phyloP scores from a whole-genome alignment of 1,284 basidiomycete species.

The Boletus albobrunnescens region DNA sequence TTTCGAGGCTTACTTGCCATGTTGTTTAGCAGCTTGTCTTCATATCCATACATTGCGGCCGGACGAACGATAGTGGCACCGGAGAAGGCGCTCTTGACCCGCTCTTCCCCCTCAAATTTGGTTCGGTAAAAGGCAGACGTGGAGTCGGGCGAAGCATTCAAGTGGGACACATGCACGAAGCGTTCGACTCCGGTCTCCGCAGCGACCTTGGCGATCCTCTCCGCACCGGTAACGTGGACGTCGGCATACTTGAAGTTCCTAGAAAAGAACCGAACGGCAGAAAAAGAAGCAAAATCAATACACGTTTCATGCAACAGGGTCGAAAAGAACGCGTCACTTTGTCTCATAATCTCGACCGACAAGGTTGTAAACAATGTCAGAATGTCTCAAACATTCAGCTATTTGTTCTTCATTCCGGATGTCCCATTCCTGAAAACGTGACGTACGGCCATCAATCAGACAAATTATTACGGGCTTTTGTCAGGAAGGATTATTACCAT shows the following conservation, averaged over 20 bases:
- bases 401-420: slow-evolving; percentile 59
- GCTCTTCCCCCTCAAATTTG: slow-evolving; percentile 89
- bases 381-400: slow-evolving; percentile 91
- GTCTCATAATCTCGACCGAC: slow-evolving; percentile 57
- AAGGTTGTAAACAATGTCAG: slow-evolving; percentile 67
- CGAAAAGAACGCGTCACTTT: slow-evolving; percentile 48
- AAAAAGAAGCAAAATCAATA: slow-evolving; percentile 7
- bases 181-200: slow-evolving; percentile 77
- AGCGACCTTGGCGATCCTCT: slow-evolving; percentile 79
- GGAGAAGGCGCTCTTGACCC: slow-evolving; percentile 82
- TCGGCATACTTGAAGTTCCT: slow-evolving; percentile 84
- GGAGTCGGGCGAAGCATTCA: slow-evolving; percentile 84
- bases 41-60: slow-evolving; percentile 83
- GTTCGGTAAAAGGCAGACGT: slow-evolving; percentile 82
- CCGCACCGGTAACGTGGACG: slow-evolving; percentile 78
- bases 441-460: slow-evolving; percentile 28
- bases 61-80: slow-evolving; percentile 90
- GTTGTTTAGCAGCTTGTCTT: slow-evolving; percentile 93
- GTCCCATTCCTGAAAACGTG: slow-evolving; percentile 68
- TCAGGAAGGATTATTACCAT: slow-evolving; percentile 52
- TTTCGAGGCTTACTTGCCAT: slow-evolving; percentile 69
- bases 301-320: slow-evolving; percentile 14
- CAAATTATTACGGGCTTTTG: slow-evolving; percentile 14
- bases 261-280: slow-evolving; percentile 8
- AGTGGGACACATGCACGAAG: slow-evolving; percentile 92